These are phyloP conservation scores for Ceratopteris richardii DNA, from an alignment of 75 land plant species.

Conservation along the genomic window DNA sequence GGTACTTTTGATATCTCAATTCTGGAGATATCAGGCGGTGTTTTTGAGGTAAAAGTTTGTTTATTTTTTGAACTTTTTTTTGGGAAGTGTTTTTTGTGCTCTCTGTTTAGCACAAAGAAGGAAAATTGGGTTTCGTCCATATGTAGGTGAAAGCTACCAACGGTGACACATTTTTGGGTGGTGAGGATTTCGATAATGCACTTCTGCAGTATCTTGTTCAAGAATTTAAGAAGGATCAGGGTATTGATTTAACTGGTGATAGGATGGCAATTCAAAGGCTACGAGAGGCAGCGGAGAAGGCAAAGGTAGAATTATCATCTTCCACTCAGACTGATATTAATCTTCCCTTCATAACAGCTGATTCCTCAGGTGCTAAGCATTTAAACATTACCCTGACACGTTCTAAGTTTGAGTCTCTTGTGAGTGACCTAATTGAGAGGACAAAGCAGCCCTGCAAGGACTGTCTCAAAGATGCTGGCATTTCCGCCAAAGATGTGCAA, in stretches of 20 bases:
- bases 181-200: no score
- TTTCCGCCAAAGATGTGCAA: conserved; percentile 10
- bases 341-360: conserved; percentile 14
- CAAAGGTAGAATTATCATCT: conserved; percentile 16
- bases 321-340: conserved; percentile 15
- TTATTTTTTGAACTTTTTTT: not conserved
- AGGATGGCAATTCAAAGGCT: conserved; percentile 14
- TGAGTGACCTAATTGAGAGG: no score
- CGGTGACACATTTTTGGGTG: conserved; percentile 19
- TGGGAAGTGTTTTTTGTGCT: not conserved
- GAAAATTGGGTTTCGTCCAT: not conserved
- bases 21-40: conserved; percentile 60
- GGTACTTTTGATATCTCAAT: conserved; percentile 88
- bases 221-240: conserved; percentile 14
- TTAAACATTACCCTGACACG: conserved; percentile 16
- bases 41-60: conserved; percentile 47
- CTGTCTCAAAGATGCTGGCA: conserved; percentile 19
- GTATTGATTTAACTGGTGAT: conserved; percentile 7
- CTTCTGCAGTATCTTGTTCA: conserved; percentile 8
- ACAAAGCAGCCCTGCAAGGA: conserved; percentile 20
- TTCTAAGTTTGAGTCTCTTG: no score
- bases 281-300: conserved; percentile 19
- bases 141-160: conserved; percentile 17
- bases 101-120: not conserved
- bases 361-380: conserved; percentile 17